Conservation (phyloP, 2,329 filamentous ascomycete species). For the Penicillium sp. region DNA sequence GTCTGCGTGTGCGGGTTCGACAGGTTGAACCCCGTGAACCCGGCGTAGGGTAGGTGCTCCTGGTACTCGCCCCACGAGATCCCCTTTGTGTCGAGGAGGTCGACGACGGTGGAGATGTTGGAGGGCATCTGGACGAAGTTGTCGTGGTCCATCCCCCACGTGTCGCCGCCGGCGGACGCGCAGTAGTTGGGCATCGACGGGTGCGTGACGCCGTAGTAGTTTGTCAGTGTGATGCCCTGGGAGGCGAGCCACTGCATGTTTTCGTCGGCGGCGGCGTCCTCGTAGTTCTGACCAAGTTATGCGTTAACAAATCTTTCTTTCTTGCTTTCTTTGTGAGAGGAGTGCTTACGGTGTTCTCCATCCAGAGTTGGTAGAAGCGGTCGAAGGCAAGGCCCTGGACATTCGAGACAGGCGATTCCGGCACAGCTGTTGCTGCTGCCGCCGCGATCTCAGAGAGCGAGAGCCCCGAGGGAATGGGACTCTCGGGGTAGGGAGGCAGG, state of each 20-base stretch:
- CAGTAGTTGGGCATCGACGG: slow-evolving; percentile 79
- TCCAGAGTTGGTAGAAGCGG: slow-evolving; percentile 74
- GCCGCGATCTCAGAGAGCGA: too few relatives aligned
- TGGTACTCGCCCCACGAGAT: slow-evolving; percentile 76
- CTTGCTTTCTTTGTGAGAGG: too few relatives aligned
- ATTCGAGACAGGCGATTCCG: slow-evolving; percentile 59
- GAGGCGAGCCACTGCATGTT: slow-evolving; percentile 36
- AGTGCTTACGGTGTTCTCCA: slow-evolving; percentile 71
- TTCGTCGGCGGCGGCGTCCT: slow-evolving; percentile 65
- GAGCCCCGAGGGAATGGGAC: too few relatives aligned
- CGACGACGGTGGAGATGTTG: slow-evolving; percentile 71
- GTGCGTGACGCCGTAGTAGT: slow-evolving; percentile 69
- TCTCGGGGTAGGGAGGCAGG: too few relatives aligned
- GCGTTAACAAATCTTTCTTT: too few relatives aligned
- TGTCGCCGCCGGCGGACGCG: slow-evolving; percentile 70
- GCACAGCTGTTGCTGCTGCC: slow-evolving; percentile 60
- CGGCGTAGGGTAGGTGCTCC: slow-evolving; percentile 76
- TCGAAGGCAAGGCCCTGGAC: slow-evolving; percentile 40
- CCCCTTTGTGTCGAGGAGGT: slow-evolving; percentile 68
- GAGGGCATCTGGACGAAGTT: slow-evolving; percentile 61
- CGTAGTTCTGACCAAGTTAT: slow-evolving; percentile 52
- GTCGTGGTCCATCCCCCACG: slow-evolving; percentile 74
- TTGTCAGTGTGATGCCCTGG: slow-evolving; percentile 65
- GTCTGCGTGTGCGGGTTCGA: slow-evolving; percentile 62
- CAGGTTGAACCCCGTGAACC: slow-evolving; percentile 69